A percentile compares a stretch with the other conserved stretches of the same genome.
These are phyloP conservation scores for Claviceps paspali DNA, from an alignment of 2,329 filamentous ascomycete species.

Conservation along the genomic window DNA sequence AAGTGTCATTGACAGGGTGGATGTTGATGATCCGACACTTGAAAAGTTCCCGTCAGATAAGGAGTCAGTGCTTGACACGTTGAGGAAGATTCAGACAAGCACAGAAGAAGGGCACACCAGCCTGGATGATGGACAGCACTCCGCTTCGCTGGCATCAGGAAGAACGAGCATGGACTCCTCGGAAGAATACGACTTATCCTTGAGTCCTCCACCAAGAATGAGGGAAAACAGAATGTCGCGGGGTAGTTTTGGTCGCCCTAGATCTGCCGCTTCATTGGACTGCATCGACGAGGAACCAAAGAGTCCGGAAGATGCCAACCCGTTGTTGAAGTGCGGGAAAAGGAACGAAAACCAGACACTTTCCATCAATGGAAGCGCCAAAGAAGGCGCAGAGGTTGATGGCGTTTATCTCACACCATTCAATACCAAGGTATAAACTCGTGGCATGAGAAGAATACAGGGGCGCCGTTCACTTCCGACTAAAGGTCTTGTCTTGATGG, in stretches of 20 bases:
- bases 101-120: constrained; percentile 23
- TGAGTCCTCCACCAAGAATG: constrained; percentile 19
- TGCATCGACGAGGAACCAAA: constrained; percentile 31
- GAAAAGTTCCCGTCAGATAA: constrained; percentile 32
- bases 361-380: not conserved
- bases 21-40: constrained; percentile 31
- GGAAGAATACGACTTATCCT: constrained; percentile 19
- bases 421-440: constrained; percentile 2
- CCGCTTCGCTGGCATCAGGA: constrained; percentile 18
- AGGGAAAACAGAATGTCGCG: constrained; percentile 19
- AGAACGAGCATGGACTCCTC: constrained; percentile 22
- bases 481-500: too few species aligned
- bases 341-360: not conserved
- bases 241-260: constrained; percentile 19
- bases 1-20: constrained; percentile 11
- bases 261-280: constrained; percentile 25
- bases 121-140: constrained; percentile 22
- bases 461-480: too few species aligned
- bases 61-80: constrained; percentile 27
- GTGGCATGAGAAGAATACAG: not conserved
- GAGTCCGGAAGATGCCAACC: constrained; percentile 5
- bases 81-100: constrained; percentile 31
- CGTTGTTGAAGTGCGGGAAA: not conserved
- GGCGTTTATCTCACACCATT: constrained; percentile 26
- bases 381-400: constrained; percentile 17